These are phyloP conservation scores for Colletotrichum neosansevieriae DNA, from an alignment of 2,329 filamentous ascomycete species.

Conservation along the genomic window DNA sequence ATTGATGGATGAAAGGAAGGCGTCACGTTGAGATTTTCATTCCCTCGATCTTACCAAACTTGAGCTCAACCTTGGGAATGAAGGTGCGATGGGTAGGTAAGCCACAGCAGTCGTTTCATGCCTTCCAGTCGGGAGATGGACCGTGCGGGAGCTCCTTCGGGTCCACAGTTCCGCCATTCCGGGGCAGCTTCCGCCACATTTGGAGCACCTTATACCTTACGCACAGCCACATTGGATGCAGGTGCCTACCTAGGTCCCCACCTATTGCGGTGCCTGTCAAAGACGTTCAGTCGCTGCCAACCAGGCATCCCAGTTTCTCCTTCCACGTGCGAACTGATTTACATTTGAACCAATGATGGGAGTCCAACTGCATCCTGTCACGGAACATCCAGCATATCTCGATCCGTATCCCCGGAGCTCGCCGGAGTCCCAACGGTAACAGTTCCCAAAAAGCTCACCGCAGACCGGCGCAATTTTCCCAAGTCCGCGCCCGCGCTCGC, in stretches of 20 bases:
- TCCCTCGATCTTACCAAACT: conserved; percentile 34
- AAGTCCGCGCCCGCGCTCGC: background rate
- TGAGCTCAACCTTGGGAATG: conserved; percentile 34
- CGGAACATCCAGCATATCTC: background rate
- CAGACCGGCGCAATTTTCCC: background rate
- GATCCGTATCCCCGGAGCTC: conserved; percentile 23
- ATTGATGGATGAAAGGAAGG: conserved; percentile 23
- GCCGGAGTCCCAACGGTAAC: conserved; percentile 17
- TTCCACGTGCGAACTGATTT: background rate
- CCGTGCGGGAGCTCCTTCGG: conserved; percentile 29
- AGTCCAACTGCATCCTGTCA: background rate
- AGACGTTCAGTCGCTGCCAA: background rate
- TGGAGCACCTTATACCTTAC: too few species aligned
- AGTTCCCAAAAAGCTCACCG: conserved; percentile 34
- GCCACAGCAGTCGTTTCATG: conserved; percentile 29
- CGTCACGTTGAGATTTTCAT: conserved; percentile 33
- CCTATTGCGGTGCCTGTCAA: too few species aligned
- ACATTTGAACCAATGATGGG: background rate
- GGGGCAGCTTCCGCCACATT: conserved; percentile 2
- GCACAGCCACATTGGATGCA: too few species aligned
- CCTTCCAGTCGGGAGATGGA: conserved; percentile 23
- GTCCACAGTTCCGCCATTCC: conserved; percentile 34
- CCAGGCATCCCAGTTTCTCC: background rate
- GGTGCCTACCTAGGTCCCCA: too few species aligned
- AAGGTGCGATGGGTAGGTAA: conserved; percentile 32